Evolutionary conservation across 1,139 yeast genomes (phyloP).

Genomic region (Taiozyma sp.): DNA sequence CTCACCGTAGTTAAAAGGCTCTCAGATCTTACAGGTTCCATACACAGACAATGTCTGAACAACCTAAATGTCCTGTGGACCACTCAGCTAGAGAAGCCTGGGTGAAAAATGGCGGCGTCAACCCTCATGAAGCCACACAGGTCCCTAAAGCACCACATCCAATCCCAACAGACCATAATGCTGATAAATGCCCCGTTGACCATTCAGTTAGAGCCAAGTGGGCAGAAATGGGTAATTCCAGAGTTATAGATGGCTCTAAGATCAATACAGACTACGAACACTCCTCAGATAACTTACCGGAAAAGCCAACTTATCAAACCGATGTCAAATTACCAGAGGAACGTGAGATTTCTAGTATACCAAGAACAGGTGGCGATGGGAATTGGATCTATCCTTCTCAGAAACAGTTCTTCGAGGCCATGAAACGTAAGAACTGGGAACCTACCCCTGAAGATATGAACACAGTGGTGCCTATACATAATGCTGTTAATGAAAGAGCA

Average conservation of each 20-base stretch:
- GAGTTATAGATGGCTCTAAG: constrained; percentile 35
- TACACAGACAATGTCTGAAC: constrained; percentile 13
- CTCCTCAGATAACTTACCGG: constrained; percentile 38
- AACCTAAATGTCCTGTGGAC: constrained; percentile 62
- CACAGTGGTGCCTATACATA: constrained; percentile 90
- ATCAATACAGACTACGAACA: constrained; percentile 28
- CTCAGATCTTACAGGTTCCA: neutral
- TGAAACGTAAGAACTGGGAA: constrained; percentile 86
- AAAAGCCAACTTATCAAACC: constrained; percentile 27
- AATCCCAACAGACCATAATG: constrained; percentile 13
- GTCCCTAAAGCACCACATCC: constrained; percentile 18
- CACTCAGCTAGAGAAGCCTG: constrained; percentile 55
- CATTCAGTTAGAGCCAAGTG: constrained; percentile 46
- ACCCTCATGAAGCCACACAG: neutral
- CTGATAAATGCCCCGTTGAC: constrained; percentile 47
- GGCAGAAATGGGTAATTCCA: constrained; percentile 26
- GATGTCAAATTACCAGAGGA: constrained; percentile 51
- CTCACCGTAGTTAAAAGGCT: neutral
- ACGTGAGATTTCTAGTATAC: constrained; percentile 79
- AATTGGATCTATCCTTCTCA: constrained; percentile 97
- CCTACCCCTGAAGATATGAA: constrained; percentile 83
- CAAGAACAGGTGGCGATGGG: constrained; percentile 57
- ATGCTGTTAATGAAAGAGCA: constrained; percentile 88
- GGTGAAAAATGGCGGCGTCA: constrained; percentile 33
- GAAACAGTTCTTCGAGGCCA: constrained; percentile 91